Conservation (phyloP, 2,329 filamentous ascomycete species). For the Akanthomyces dipterigenus region DNA sequence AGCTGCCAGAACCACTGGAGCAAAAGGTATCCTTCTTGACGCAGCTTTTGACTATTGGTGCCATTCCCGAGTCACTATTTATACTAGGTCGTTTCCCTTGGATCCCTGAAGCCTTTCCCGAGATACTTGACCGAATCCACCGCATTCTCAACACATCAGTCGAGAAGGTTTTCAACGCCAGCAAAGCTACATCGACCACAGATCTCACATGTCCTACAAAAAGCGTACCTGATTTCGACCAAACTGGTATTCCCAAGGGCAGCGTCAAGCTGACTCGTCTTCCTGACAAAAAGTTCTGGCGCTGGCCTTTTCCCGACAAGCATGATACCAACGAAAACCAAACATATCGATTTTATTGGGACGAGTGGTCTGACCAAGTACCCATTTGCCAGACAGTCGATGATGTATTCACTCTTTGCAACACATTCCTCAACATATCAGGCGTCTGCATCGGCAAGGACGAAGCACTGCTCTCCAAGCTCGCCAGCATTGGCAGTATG, state of each 20-base stretch:
- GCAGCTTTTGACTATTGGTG: slow-evolving; percentile 82
- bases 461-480: slow-evolving; percentile 66
- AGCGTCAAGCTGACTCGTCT: slow-evolving; percentile 55
- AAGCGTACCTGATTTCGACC: slow-evolving; percentile 47
- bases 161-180: slow-evolving; percentile 59
- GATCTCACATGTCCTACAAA: slow-evolving; percentile 36
- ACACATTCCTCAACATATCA: slow-evolving; percentile 75
- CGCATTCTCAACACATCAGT: slow-evolving; percentile 79
- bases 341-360: slow-evolving; percentile 94
- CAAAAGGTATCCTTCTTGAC: slow-evolving; percentile 83
- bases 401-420: slow-evolving; percentile 82
- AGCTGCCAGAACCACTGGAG: slow-evolving; percentile 66
- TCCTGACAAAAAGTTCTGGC: slow-evolving; percentile 58
- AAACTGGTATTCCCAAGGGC: slow-evolving; percentile 62
- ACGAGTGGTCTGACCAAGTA: slow-evolving; percentile 92
- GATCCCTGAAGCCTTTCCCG: slow-evolving; percentile 78
- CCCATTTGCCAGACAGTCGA: slow-evolving; percentile 86
- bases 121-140: slow-evolving; percentile 73
- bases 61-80: slow-evolving; percentile 86
- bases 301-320: slow-evolving; percentile 80
- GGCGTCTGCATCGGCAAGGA: slow-evolving; percentile 89
- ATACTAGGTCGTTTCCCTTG: slow-evolving; percentile 89
- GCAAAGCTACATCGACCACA: slow-evolving; percentile 28
- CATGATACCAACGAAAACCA: slow-evolving; percentile 66
- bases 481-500: slow-evolving; percentile 77